Conservation (phyloP, 1,284 basidiomycete genomes). For the Cerrena zonata region DNA sequence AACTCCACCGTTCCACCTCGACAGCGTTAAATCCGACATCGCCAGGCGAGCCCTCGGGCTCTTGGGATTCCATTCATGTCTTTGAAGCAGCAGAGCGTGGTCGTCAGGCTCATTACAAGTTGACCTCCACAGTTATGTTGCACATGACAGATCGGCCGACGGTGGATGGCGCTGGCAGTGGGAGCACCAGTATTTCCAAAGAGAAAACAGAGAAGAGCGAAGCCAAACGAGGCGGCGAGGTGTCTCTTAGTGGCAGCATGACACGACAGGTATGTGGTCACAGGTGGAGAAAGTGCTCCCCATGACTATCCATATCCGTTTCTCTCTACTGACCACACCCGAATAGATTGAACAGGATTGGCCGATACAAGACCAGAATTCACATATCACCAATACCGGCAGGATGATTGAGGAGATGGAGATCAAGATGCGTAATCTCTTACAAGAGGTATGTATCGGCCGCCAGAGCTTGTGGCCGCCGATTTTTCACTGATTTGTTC, state of each 20-base stretch:
- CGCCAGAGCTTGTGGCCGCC: background rate
- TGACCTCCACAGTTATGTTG: conserved; percentile 98
- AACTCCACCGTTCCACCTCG: conserved; percentile 5
- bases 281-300: background rate
- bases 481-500: conserved; percentile 6
- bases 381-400: conserved; percentile 90
- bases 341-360: conserved; percentile 78
- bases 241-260: conserved; percentile 91
- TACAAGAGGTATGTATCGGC: conserved; percentile 65
- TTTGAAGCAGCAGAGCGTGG: conserved; percentile 91
- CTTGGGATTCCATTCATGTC: conserved; percentile 98
- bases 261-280: conserved; percentile 76
- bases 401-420: conserved; percentile 98
- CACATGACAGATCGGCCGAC: conserved; percentile 64
- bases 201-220: conserved; percentile 35
- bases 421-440: conserved; percentile 93
- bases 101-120: conserved; percentile 89
- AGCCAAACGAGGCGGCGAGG: conserved; percentile 63
- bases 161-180: conserved; percentile 18
- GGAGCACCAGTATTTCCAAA: conserved; percentile 13
- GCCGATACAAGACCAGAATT: conserved; percentile 69
- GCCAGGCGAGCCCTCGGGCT: conserved; percentile 62
- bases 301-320: background rate
- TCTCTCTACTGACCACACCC: background rate
- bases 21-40: conserved; percentile 57